Percentiles rank a stretch among this genome's conserved stretches.
Evolutionary conservation across 306 rosid species (phyloP).

Genomic region (Medicago truncatula): DNA sequence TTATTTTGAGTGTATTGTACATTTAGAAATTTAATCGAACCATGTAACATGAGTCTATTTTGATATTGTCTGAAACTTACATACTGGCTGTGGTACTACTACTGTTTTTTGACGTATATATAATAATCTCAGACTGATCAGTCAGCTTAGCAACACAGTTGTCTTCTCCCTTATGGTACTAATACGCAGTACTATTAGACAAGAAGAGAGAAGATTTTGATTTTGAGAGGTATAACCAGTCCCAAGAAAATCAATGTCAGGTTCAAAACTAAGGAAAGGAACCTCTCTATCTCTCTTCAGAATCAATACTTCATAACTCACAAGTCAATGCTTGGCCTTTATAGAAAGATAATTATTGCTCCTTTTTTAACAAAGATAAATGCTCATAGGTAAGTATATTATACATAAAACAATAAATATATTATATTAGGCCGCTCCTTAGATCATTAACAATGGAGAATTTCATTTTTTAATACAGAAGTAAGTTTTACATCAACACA

Average conservation of each 20-base stretch:
- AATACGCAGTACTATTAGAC: neutral
- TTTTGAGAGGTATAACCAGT: constrained; percentile 30
- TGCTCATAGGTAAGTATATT: too few relatives aligned
- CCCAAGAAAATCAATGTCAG: constrained; percentile 7
- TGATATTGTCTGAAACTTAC: neutral
- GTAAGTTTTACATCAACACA: too few relatives aligned
- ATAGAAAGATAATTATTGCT: neutral
- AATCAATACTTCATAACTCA: neutral
- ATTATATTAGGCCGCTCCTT: too few relatives aligned
- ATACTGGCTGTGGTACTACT: neutral
- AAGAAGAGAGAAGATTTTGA: neutral
- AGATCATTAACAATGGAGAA: too few relatives aligned
- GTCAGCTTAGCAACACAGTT: neutral
- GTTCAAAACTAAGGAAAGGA: constrained; percentile 2
- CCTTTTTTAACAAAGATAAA: too few relatives aligned
- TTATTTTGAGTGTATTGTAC: too few relatives aligned
- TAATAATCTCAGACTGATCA: neutral
- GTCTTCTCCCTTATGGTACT: neutral
- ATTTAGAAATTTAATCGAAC: too few relatives aligned
- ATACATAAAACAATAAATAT: too few relatives aligned
- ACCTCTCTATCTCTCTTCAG: neutral
- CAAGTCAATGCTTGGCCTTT: neutral
- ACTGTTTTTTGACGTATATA: neutral
- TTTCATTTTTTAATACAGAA: too few relatives aligned
- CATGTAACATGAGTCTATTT: neutral